phyloP scores from a whole-genome alignment of 441 rosid species.

The Breynia disticha region DNA sequence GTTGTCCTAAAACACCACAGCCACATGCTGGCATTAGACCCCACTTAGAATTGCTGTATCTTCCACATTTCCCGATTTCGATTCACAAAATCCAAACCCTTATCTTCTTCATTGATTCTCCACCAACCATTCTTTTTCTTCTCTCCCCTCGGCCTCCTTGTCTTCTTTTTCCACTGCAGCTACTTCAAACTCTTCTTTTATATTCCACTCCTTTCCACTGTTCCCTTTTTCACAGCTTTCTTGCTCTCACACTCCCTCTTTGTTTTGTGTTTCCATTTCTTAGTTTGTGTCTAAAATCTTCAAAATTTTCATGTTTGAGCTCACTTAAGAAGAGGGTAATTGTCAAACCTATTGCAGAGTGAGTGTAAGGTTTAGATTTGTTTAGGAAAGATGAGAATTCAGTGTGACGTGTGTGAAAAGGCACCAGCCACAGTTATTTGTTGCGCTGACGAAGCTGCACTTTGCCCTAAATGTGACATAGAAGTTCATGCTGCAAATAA shows the following conservation, averaged over 20 bases:
- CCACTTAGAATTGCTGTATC: constrained; percentile 30
- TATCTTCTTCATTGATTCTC: constrained; percentile 25
- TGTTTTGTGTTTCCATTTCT: no score
- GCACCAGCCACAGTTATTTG: constrained; percentile 73
- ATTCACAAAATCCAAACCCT: constrained; percentile 22
- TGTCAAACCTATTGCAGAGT: no score
- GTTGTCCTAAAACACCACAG: neutral
- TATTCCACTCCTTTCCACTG: no score
- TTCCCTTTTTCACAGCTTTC: no score
- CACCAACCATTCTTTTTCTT: neutral
- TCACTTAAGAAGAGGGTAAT: no score
- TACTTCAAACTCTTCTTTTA: no score
- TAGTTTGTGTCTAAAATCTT: no score
- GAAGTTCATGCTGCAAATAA: constrained; percentile 77
- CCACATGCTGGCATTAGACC: constrained; percentile 20
- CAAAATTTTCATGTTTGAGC: no score
- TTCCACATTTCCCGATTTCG: constrained; percentile 22
- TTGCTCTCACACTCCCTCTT: no score
- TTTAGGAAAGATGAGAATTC: constrained; percentile 55
- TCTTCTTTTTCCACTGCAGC: constrained; percentile 9
- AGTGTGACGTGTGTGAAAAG: constrained; percentile 77
- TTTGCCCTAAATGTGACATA: constrained; percentile 64
- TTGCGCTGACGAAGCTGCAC: constrained; percentile 91
- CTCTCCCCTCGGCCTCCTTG: neutral
- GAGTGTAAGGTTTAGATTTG: no score